Evolutionary conservation across 2,329 filamentous ascomycete species (phyloP), one percentile per base, ranked within the genome.

Genomic region (Fusarium virguliforme): DNA sequence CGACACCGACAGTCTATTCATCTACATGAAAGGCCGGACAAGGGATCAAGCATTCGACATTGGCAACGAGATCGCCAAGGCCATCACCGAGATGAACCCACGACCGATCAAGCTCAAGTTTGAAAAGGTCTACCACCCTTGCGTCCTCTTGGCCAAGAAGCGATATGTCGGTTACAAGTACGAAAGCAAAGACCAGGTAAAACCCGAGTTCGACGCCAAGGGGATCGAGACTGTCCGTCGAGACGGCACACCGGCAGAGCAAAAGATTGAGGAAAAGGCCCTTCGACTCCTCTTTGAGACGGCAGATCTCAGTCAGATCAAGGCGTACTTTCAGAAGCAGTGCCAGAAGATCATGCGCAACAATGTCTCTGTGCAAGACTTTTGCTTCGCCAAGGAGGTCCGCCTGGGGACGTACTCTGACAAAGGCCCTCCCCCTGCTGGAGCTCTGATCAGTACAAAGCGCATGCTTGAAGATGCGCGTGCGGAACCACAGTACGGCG

Each of bases 121-220:
- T 74, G 96, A 99, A 79, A 99, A 99, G 75, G 95, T 99, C 2
- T 99, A 99, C 80, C 93, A 97, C 70, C 96, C 97, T 0, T 98
- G 95, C 78, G 90, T 98, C 0, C 86, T 99, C 5, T 87, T 99
- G 0, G 94, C 97, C 18, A 99, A 99, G 84, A 99, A 99, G 79
- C 92, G 96, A 61, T 99, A 99, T 75, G 97, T 98, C 4, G 97
- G 97, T 6, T 98, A 97, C 85, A 98, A 97, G 79, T 99, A 97
- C 82, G 96, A 99, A 78, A 89, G 86, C 72, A 88, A 88, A 38
- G 85, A 87, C 15, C 96, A 99, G 78, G 83, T 80, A 8, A 89
- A 91, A 71, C 95, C 96, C 1, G 93, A 97, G 1, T 98, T 98
- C 72, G 97, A 99, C 79, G 97, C 96, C 63, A 99, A 99, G 81